Percentiles rank a stretch among this genome's conserved stretches.
These are phyloP conservation scores for Amylocarpus encephaloides DNA, from an alignment of 2,329 filamentous ascomycete genomes.

Conservation along the genomic window DNA sequence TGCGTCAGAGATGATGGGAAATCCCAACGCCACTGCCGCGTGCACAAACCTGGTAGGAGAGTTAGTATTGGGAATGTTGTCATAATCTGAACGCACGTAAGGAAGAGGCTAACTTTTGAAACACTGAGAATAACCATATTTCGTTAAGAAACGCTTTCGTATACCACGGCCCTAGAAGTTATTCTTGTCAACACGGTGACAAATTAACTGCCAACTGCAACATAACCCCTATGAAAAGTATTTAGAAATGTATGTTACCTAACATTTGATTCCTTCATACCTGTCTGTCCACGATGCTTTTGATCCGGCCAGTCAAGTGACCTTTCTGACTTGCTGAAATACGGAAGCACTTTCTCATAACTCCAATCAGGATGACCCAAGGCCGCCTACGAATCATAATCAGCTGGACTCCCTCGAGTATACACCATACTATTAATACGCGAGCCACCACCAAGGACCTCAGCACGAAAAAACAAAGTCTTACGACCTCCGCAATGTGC, in stretches of 20 bases:
- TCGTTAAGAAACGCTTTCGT: no score
- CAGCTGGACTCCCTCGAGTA: neutral
- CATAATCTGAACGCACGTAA: neutral
- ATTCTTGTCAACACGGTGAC: neutral
- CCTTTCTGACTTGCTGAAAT: conserved; percentile 1
- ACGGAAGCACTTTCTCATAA: conserved; percentile 6
- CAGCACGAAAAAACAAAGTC: neutral
- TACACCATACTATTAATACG: conserved; percentile 4
- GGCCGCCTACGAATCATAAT: conserved; percentile 5
- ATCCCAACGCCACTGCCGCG: neutral
- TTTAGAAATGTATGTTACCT: neutral
- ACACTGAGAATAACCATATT: neutral
- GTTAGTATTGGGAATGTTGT: neutral
- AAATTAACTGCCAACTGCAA: no score
- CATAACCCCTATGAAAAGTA: neutral
- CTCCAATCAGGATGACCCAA: conserved; percentile 4
- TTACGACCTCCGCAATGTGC: conserved; percentile 1
- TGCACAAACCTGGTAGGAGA: neutral
- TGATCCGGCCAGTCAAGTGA: neutral
- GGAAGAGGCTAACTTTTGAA: neutral
- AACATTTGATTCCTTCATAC: neutral
- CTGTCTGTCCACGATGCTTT: neutral
- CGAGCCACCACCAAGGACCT: conserved; percentile 4
- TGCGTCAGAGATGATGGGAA: conserved; percentile 2
- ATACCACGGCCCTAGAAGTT: no score